Evolutionary conservation across 108 stramenopile genomes (phyloP).

Genomic region (Cylindrotheca closterium): DNA sequence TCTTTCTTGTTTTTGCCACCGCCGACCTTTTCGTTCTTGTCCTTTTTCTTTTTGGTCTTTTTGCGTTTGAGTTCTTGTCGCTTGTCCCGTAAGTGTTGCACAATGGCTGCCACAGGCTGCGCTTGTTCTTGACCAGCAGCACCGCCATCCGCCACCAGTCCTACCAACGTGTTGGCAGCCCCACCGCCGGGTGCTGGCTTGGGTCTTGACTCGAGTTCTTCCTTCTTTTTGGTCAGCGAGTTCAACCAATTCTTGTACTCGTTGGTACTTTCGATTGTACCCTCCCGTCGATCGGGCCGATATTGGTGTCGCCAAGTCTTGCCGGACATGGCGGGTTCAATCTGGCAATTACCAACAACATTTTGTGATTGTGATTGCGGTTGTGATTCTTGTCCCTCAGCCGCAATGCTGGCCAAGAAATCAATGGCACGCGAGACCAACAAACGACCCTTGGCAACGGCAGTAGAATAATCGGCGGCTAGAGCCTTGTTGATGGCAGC

Average conservation of each 20-base stretch:
- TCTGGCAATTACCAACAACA: constrained; percentile 22
- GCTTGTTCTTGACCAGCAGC: constrained; percentile 1
- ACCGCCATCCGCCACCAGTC: constrained; percentile 12
- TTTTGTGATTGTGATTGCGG: constrained; percentile 16
- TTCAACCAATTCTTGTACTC: constrained; percentile 49
- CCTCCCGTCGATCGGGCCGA: constrained; percentile 47
- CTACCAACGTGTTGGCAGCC: not conserved
- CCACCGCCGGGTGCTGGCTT: constrained; percentile 59
- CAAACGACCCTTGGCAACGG: constrained; percentile 39
- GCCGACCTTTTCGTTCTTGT: constrained; percentile 3
- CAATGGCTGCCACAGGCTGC: constrained; percentile 41
- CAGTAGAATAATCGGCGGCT: constrained; percentile 31
- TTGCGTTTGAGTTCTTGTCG: constrained; percentile 39
- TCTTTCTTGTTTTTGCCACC: constrained; percentile 11
- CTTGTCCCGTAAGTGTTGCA: constrained; percentile 48
- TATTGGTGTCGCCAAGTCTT: constrained; percentile 38
- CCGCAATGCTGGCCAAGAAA: constrained; percentile 11
- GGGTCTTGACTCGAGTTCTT: constrained; percentile 48
- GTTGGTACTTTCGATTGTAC: constrained; percentile 35
- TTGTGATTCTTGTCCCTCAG: constrained; percentile 26
- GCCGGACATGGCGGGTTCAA: constrained; percentile 37
- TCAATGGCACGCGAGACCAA: constrained; percentile 32
- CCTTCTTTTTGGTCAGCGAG: constrained; percentile 24
- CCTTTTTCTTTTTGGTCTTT: constrained; percentile 34
- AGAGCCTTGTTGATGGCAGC: constrained; percentile 6